These are phyloP conservation scores for Clavariopsis aquatica DNA, from an alignment of 495 filamentous ascomycete species.

Conservation along the genomic window DNA sequence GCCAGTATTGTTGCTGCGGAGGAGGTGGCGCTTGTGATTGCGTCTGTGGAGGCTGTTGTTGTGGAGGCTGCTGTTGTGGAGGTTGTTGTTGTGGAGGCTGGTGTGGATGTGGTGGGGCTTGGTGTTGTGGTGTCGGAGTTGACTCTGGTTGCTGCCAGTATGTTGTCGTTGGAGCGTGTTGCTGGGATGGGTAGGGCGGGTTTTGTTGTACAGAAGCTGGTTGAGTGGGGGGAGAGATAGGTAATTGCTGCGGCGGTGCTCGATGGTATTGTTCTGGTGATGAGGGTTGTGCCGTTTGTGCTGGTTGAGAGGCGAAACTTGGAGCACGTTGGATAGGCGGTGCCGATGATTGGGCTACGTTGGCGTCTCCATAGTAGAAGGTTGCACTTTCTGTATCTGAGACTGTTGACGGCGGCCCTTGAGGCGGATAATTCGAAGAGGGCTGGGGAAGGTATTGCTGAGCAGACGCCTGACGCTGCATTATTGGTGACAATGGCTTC, in stretches of 20 bases:
- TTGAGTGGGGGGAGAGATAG: constrained; percentile 30
- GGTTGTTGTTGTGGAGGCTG: constrained; percentile 29
- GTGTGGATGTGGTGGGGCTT: constrained; percentile 18
- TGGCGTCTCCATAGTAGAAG: constrained; percentile 43
- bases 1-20: constrained; percentile 38
- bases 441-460: constrained; percentile 38
- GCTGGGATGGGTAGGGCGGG: constrained; percentile 26
- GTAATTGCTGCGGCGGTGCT: constrained; percentile 35
- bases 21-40: too few relatives aligned
- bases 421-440: constrained; percentile 30
- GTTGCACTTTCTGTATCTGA: constrained; percentile 34
- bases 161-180: constrained; percentile 22
- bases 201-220: constrained; percentile 17
- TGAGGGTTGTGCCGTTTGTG: constrained; percentile 24
- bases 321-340: constrained; percentile 34
- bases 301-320: constrained; percentile 38
- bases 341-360: constrained; percentile 39
- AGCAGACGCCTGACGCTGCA: constrained; percentile 33
- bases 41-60: constrained; percentile 19
- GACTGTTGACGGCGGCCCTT: constrained; percentile 37
- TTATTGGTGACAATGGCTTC: constrained; percentile 34
- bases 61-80: constrained; percentile 35
- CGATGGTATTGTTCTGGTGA: constrained; percentile 35
- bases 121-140: constrained; percentile 38
- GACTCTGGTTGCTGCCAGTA: constrained; percentile 44